Conservation (phyloP, 1,139 yeast genomes). For the Candida sp. region DNA sequence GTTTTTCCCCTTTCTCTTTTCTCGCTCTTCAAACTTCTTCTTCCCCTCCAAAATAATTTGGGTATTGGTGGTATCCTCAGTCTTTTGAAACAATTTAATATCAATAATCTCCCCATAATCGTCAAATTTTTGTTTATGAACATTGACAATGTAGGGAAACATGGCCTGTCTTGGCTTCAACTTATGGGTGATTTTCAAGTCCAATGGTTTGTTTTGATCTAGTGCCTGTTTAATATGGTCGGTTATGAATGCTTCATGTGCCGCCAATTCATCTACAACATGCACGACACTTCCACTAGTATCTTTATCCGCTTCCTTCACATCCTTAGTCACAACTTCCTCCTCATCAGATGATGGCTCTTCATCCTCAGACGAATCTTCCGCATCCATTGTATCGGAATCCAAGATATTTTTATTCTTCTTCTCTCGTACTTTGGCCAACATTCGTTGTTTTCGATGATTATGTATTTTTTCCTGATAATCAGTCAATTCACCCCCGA, state of each 20-base stretch:
- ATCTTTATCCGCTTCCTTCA: slow-evolving; percentile 7
- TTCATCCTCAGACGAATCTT: slow-evolving; percentile 39
- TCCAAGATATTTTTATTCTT: slow-evolving; percentile 54
- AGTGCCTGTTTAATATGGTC: slow-evolving; percentile 38
- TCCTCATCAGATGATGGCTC: slow-evolving; percentile 19
- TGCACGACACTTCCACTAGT: slow-evolving; percentile 5
- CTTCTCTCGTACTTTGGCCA: slow-evolving; percentile 53
- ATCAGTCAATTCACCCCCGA: slow-evolving; percentile 45
- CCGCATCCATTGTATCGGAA: slow-evolving; percentile 34
- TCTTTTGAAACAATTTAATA: slow-evolving; percentile 59
- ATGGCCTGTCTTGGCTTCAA: slow-evolving; percentile 64
- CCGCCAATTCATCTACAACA: slow-evolving; percentile 28
- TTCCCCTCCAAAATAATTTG: slow-evolving; percentile 34
- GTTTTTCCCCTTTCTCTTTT: slow-evolving; percentile 20
- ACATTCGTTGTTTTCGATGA: slow-evolving; percentile 42
- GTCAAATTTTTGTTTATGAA: slow-evolving; percentile 58
- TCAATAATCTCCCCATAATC: slow-evolving; percentile 82
- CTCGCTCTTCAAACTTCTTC: slow-evolving; percentile 29
- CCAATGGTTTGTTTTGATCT: slow-evolving; percentile 46
- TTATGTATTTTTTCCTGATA: slow-evolving; percentile 45
- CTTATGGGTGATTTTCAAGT: slow-evolving; percentile 57
- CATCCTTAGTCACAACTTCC: slow-evolving; percentile 7
- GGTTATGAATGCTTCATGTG: slow-evolving; percentile 40
- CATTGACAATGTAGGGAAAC: slow-evolving; percentile 63
- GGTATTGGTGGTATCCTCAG: slow-evolving; percentile 45